Evolutionary conservation across 2,329 filamentous ascomycete species (phyloP).

Genomic region (Fusarium ambrosium): DNA sequence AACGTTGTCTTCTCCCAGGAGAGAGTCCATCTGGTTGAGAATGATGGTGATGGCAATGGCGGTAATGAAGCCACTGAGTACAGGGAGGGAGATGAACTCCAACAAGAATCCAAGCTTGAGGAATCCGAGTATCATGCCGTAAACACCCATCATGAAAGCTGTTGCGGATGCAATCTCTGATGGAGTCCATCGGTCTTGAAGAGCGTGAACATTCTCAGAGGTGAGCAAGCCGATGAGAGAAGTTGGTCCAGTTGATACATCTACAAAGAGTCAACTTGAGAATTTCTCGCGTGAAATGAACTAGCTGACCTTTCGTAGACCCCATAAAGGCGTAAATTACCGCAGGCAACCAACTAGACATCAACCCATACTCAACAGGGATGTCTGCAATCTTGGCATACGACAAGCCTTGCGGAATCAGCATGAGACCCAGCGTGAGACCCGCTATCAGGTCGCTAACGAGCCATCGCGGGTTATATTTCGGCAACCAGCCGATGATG

Average conservation of each 20-base stretch:
- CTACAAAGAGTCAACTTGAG: conserved; percentile 49
- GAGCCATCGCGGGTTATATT: conserved; percentile 72
- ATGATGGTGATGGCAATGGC: conserved; percentile 76
- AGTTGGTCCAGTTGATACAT: conserved; percentile 73
- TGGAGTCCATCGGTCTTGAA: conserved; percentile 64
- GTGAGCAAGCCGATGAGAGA: conserved; percentile 75
- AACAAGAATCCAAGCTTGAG: conserved; percentile 75
- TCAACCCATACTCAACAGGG: conserved; percentile 71
- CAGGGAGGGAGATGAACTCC: conserved; percentile 75
- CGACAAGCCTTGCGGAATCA: conserved; percentile 73
- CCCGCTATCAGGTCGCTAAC: conserved; percentile 73
- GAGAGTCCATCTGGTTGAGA: conserved; percentile 72
- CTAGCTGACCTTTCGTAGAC: conserved; percentile 67
- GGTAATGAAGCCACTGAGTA: conserved; percentile 75
- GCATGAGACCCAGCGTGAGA: conserved; percentile 70
- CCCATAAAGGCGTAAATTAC: conserved; percentile 71
- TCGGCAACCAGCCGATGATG: conserved; percentile 73
- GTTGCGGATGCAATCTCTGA: conserved; percentile 72
- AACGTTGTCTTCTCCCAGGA: conserved; percentile 67
- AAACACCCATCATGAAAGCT: conserved; percentile 74
- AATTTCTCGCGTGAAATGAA: not conserved
- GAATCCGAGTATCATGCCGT: conserved; percentile 70
- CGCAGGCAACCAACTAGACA: conserved; percentile 71
- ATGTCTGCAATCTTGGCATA: conserved; percentile 74
- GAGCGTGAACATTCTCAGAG: conserved; percentile 68